These are phyloP conservation scores for Nepenthes mirabilis DNA, from an alignment of 148 eudicot genomes.

Conservation along the genomic window DNA sequence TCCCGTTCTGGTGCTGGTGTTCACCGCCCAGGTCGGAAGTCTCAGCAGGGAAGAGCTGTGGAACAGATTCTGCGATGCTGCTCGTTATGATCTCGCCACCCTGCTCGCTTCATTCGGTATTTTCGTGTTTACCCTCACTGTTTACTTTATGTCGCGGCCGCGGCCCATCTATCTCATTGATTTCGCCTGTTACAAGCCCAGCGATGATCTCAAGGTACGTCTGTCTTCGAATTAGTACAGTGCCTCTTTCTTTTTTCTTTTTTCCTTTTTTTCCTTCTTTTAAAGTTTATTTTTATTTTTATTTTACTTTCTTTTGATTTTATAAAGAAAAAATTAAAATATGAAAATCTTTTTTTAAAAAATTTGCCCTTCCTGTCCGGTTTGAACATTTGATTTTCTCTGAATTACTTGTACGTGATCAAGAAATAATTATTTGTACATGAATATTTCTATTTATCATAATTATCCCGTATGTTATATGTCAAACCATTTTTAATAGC, in stretches of 20 bases:
- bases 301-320: neutral
- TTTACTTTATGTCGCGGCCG: conserved; percentile 68
- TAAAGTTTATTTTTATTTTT: neutral
- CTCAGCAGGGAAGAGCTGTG: conserved; percentile 55
- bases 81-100: conserved; percentile 45
- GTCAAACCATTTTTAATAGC: too few relatives aligned
- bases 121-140: conserved; percentile 52
- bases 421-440: too few relatives aligned
- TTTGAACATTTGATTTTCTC: neutral
- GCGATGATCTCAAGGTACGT: conserved; percentile 67
- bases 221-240: neutral
- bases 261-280: neutral
- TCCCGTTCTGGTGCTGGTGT: conserved; percentile 52
- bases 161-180: conserved; percentile 68
- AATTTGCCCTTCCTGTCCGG: neutral
- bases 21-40: conserved; percentile 70
- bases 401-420: neutral
- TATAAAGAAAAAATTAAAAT: neutral
- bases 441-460: too few relatives aligned
- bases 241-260: neutral
- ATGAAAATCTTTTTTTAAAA: too few relatives aligned
- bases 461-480: too few relatives aligned
- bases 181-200: conserved; percentile 77
- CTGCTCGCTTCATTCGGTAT: conserved; percentile 60
- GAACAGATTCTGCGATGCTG: conserved; percentile 47